Percentiles rank a stretch among this genome's conserved stretches.
Evolutionary conservation across 192 early-diverging fungal genomes (phyloP).

Genomic region (Coemansia sp.): DNA sequence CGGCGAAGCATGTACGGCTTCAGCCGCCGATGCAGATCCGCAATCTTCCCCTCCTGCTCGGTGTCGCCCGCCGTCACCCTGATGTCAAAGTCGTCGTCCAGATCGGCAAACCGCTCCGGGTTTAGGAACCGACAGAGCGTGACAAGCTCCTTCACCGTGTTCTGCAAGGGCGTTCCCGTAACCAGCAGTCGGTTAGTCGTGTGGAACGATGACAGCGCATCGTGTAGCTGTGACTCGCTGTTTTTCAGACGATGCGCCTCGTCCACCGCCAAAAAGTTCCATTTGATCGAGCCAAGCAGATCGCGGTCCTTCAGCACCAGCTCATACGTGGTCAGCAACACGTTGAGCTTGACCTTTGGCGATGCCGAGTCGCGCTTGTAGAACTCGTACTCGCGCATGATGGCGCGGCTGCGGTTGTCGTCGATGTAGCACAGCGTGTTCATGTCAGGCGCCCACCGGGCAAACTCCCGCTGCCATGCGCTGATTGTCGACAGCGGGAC

Average conservation of each 20-base stretch:
- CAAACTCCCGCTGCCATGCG: slow-evolving; percentile 95
- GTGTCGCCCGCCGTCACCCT: slow-evolving; percentile 60
- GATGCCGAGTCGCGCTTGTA: slow-evolving; percentile 57
- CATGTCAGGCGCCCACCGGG: slow-evolving; percentile 91
- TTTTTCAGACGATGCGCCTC: slow-evolving; percentile 99
- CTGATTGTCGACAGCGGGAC: slow-evolving; percentile 95
- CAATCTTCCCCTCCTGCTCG: slow-evolving; percentile 80
- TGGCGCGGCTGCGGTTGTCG: slow-evolving; percentile 71
- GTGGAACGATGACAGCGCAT: slow-evolving; percentile 83
- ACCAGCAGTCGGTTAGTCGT: slow-evolving; percentile 91
- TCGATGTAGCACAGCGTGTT: slow-evolving; percentile 92
- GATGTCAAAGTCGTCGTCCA: slow-evolving; percentile 78
- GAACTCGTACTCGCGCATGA: slow-evolving; percentile 96
- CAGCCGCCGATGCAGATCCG: slow-evolving; percentile 77
- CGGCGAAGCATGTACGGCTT: slow-evolving; percentile 92
- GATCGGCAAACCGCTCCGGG: slow-evolving; percentile 82
- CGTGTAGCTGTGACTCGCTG: slow-evolving; percentile 89
- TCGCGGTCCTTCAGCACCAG: slow-evolving; percentile 89
- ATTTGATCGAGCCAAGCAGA: slow-evolving; percentile 76
- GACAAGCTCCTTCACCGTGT: slow-evolving; percentile 92
- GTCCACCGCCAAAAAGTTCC: slow-evolving; percentile 94
- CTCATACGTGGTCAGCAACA: slow-evolving; percentile 94
- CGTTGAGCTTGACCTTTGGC: slow-evolving; percentile 80
- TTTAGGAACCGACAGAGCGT: slow-evolving; percentile 91
- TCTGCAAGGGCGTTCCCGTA: slow-evolving; percentile 99